Evolutionary conservation across 495 filamentous ascomycete species (phyloP), one percentile per base, ranked within the genome.

Genomic region (Saxophila tyrrhenica): DNA sequence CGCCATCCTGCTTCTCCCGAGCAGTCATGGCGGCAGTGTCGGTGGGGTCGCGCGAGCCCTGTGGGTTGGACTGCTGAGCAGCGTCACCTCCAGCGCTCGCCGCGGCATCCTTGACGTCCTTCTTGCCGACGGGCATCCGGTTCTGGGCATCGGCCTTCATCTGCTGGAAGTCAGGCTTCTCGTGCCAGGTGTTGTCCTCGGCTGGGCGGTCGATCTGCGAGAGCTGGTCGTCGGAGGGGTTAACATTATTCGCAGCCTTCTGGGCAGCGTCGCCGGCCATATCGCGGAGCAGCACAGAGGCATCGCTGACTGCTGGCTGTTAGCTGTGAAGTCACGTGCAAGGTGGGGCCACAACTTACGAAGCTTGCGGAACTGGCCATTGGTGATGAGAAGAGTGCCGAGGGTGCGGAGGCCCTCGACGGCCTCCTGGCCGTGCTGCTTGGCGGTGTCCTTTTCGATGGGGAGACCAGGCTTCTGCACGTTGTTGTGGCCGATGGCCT

Each of bases 331-430:
- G 44, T 54, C 29, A 35, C 29, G 29, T 35, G 29, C 29, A 35
- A 35, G 5, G 29, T 7, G 7, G 41, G 10, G 16, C 16, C 10
- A 32, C 3, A 8, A 83, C 87, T 68, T 75, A 92, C 87, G 70
- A 20, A 96, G 79, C 74, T 96, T 96, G 45, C 89, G 79, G 74
- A 96, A 96, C 71, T 96, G 90, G 55, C 92, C 94, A 59, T 98
- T 98, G 55, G 89, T 90, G 65, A 97, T 84, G 57, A 98, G 72
- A 45, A 98, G 77, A 11, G 84, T 90, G 43, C 94, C 92, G 8
- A 98, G 70, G 1, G 86, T 94, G 50, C 86, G 83, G 25, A 98
- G 70, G n/a, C 94, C 92, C 52, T 94, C 84, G 32, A 90, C 70
- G 2, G 82, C 86, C 65, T 88, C 71, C 58, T 85, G 82, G 20